Evolutionary conservation across 371 early-diverging fungal species (phyloP).

Genomic region (Zychaea mexicana): DNA sequence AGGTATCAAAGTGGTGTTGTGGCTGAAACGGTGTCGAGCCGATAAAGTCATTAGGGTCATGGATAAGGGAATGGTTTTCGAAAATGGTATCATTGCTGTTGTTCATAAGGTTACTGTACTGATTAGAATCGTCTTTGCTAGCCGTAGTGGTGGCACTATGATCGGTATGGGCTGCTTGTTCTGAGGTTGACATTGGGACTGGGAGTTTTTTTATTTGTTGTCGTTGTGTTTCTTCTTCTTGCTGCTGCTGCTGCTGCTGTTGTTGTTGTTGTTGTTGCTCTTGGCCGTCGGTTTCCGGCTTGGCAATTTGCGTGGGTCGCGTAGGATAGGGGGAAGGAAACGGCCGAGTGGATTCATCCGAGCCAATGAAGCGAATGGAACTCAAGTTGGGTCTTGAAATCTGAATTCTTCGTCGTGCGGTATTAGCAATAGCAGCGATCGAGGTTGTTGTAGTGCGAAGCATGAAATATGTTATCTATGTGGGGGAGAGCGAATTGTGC

Average conservation of each 20-base stretch:
- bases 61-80: neutral
- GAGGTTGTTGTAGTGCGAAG: neutral
- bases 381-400: neutral
- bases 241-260: neutral
- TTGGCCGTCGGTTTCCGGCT: neutral
- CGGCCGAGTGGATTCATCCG: slow-evolving; percentile 32
- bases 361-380: neutral
- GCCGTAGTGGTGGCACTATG: too few relatives aligned
- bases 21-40: neutral
- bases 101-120: too few relatives aligned
- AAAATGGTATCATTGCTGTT: too few relatives aligned
- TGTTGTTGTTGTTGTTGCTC: neutral
- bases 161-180: too few relatives aligned
- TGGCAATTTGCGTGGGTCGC: slow-evolving; percentile 20
- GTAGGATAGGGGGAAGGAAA: slow-evolving; percentile 47
- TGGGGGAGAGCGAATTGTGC: too few relatives aligned
- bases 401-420: neutral
- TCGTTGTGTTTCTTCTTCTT: neutral
- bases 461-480: neutral
- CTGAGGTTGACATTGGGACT: too few relatives aligned
- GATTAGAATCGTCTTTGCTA: too few relatives aligned
- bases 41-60: too few relatives aligned
- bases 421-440: neutral
- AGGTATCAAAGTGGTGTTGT: slow-evolving; percentile 69
- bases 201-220: too few relatives aligned